Evolutionary conservation across 78 protist genomes (phyloP).

Genomic region (Dictyostelium brefeldianum): DNA sequence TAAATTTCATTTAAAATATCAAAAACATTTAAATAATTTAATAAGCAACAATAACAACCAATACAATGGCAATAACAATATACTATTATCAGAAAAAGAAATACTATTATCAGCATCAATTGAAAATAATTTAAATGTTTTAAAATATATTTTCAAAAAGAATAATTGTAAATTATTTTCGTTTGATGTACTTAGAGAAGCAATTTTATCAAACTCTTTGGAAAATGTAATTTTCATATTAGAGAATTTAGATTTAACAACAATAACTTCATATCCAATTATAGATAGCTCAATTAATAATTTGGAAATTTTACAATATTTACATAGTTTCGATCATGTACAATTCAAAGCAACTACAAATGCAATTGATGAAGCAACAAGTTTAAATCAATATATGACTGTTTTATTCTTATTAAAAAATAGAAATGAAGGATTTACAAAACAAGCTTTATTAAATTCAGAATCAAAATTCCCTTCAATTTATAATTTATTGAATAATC

Average conservation of each 20-base stretch:
- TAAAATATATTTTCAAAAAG: neutral
- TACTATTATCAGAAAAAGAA: neutral
- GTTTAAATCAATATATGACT: neutral
- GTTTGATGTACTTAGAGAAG: neutral
- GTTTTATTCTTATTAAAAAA: constrained; percentile 2
- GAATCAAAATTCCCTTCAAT: neutral
- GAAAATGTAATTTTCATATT: neutral
- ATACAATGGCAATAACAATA: no score
- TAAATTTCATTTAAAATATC: no score
- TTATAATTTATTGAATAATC: neutral
- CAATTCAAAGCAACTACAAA: neutral
- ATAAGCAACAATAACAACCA: no score
- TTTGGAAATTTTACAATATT: neutral
- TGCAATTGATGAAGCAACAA: neutral
- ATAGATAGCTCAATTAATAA: neutral
- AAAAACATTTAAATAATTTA: no score
- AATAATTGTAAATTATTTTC: neutral
- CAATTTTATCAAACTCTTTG: neutral
- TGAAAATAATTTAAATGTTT: neutral
- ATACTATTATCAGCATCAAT: neutral
- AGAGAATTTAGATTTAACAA: neutral
- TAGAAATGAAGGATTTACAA: constrained; percentile 8
- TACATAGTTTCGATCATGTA: neutral
- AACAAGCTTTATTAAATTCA: neutral
- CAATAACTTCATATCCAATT: neutral